A percentile compares a stretch with the other conserved stretches of the same genome.
These are phyloP conservation scores for Paramecium primaurelia DNA, from an alignment of 73 alveolate species.

Conservation along the genomic window DNA sequence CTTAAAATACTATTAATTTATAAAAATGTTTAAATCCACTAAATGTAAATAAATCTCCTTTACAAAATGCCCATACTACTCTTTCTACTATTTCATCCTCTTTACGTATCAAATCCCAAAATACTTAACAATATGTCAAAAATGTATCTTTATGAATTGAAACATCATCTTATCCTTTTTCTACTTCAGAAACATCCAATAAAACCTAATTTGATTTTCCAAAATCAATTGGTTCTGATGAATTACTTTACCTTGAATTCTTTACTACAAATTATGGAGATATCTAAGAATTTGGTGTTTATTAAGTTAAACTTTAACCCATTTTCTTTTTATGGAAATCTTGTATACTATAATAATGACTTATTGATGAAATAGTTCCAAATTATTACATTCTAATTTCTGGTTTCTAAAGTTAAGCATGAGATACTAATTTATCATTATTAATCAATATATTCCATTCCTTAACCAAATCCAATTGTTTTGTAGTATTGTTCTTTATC, in stretches of 20 bases:
- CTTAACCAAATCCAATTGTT: neutral
- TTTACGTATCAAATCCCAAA: constrained; percentile 47
- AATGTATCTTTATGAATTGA: neutral
- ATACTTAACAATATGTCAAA: neutral
- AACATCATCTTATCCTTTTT: neutral
- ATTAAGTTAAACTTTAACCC: neutral
- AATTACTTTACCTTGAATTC: constrained; percentile 18
- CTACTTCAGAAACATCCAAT: neutral
- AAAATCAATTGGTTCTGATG: neutral
- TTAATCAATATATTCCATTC: neutral
- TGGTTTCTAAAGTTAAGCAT: neutral
- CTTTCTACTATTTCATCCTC: constrained; percentile 44
- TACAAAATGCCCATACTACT: constrained; percentile 31
- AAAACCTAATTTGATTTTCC: neutral
- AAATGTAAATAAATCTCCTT: neutral
- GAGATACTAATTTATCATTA: neutral
- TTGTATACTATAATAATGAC: constrained; percentile 10
- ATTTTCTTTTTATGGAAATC: neutral
- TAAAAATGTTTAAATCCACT: neutral
- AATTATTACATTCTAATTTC: neutral
- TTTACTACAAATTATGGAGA: constrained; percentile 4
- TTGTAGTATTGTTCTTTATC: neutral
- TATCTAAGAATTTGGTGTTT: neutral
- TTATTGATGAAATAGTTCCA: constrained; percentile 11
- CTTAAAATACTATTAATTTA: constrained; percentile 33